phyloP scores from a whole-genome alignment of 2,329 filamentous ascomycete species.

The Botryotinia convoluta region DNA sequence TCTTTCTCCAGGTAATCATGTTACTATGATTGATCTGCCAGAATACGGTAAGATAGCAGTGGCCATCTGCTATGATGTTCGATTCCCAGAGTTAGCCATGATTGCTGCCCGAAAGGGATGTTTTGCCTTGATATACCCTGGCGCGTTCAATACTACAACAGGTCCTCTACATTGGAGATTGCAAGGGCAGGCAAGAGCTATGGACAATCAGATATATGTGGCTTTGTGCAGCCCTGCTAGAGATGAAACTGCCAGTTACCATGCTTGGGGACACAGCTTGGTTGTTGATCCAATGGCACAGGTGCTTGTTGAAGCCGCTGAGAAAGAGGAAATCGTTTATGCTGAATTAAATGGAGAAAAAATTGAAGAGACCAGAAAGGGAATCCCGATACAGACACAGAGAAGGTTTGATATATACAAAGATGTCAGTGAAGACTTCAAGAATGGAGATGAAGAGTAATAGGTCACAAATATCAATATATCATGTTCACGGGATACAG shows the following conservation, averaged over 20 bases:
- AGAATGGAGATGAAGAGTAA: slow-evolving; percentile 4
- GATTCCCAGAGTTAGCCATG: slow-evolving; percentile 90
- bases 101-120: slow-evolving; percentile 83
- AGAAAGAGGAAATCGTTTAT: slow-evolving; percentile 72
- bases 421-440: slow-evolving; percentile 65
- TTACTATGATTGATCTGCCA: slow-evolving; percentile 82
- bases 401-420: slow-evolving; percentile 93
- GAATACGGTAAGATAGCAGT: slow-evolving; percentile 85
- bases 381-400: slow-evolving; percentile 81
- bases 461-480: not conserved
- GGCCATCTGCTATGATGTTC: slow-evolving; percentile 96
- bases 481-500: not conserved
- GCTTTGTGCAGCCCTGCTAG: slow-evolving; percentile 88
- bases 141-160: slow-evolving; percentile 95
- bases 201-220: slow-evolving; percentile 94
- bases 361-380: slow-evolving; percentile 73
- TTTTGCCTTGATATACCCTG: slow-evolving; percentile 87
- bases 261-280: slow-evolving; percentile 90
- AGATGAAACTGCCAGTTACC: slow-evolving; percentile 73
- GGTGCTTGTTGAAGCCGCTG: slow-evolving; percentile 75
- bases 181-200: slow-evolving; percentile 74
- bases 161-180: slow-evolving; percentile 90
- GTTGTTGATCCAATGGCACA: slow-evolving; percentile 83
- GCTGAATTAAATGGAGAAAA: slow-evolving; percentile 65
- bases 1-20: slow-evolving; percentile 76